Percentiles rank a stretch among this genome's conserved stretches.
These are phyloP conservation scores for Aureobasidium sp. DNA, from an alignment of 2,329 filamentous ascomycete genomes.

Conservation along the genomic window DNA sequence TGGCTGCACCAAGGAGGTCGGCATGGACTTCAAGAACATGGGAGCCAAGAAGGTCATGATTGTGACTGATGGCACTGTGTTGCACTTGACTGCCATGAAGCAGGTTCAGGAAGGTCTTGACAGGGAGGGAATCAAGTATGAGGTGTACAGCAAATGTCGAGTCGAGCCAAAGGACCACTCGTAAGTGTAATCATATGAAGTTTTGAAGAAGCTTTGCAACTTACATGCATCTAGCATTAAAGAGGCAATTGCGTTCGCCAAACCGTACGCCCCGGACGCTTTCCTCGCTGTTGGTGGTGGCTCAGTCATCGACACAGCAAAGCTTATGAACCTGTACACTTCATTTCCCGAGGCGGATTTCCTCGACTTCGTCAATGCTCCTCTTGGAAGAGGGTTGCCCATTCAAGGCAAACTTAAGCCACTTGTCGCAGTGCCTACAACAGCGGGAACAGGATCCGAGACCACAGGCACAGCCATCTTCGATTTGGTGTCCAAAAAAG, in stretches of 20 bases:
- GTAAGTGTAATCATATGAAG: conserved; percentile 40
- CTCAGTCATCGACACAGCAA: conserved; percentile 95
- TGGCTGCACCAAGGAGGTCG: conserved; percentile 88
- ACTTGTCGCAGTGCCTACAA: conserved; percentile 76
- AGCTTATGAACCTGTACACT: conserved; percentile 96
- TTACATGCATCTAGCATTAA: conserved; percentile 54
- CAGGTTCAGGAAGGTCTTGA: conserved; percentile 76
- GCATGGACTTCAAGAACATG: conserved; percentile 95
- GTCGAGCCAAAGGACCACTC: conserved; percentile 94
- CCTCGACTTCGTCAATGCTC: conserved; percentile 95
- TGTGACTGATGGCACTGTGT: conserved; percentile 79
- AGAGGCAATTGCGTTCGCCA: conserved; percentile 81
- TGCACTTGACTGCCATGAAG: conserved; percentile 79
- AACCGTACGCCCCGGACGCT: conserved; percentile 73
- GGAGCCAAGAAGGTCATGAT: conserved; percentile 81
- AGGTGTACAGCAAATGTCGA: conserved; percentile 71
- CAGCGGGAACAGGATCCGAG: conserved; percentile 81
- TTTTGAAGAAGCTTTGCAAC: background rate
- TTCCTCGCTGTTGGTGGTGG: conserved; percentile 89
- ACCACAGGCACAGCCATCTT: conserved; percentile 98
- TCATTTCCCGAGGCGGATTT: conserved; percentile 89
- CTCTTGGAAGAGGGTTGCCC: conserved; percentile 74
- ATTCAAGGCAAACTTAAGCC: conserved; percentile 66
- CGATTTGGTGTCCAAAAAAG: conserved; percentile 79
- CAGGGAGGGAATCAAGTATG: conserved; percentile 70